Base-by-base conservation (phyloP, 164 flowering plant genomes). In the Echeveria elegans region DNA sequence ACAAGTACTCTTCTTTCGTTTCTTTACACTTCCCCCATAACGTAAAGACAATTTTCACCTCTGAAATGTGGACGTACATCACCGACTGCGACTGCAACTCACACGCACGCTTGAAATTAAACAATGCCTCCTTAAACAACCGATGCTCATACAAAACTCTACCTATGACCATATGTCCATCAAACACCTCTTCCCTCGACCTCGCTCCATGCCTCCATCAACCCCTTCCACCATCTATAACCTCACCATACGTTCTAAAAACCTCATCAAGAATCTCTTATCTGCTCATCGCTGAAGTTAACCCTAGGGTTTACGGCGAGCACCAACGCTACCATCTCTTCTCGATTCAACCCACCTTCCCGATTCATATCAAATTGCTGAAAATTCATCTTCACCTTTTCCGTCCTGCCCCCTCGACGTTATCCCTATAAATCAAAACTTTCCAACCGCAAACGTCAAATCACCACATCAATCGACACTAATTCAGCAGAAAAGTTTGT, bases 291-390 rank as follows among this genome's bases (percentile, higher is more conserved):
- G 78, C 90, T 86, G 77, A 95, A 95, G 72, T 91, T 91, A 19
- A 95, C 99, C 75, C 96, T 79, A 70, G 97, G 97, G 84, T 95
- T 95, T 6, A 95, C 97, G 18, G 99, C 94, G 0, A 88, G 92
- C 16, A 95, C 99, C 14, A 95, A 84, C 0, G 94, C 81, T 6
- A 97, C 88, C 97, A 95, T 95, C 72, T 95, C 99, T 5, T 85
- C 90, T 18, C 97, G 70, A 73, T 88, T 87, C 26, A 95, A 83
- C 1, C 96, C 97, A 0, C 99, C 97, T n/a, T 95, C 99, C 21
- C 78, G 72, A 75, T 89, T 89, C 15, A 34, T 36, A 24, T 95
- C 99, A 71, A 95, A 95, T 79, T 87, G 92, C 69, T 83, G 79
- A 76, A 95, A 95, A 2, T 92, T 95, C 63, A 82, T 75, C 86